Conservation (phyloP, 2,329 filamentous ascomycete genomes). For the Tolypocladium endophyticum region DNA sequence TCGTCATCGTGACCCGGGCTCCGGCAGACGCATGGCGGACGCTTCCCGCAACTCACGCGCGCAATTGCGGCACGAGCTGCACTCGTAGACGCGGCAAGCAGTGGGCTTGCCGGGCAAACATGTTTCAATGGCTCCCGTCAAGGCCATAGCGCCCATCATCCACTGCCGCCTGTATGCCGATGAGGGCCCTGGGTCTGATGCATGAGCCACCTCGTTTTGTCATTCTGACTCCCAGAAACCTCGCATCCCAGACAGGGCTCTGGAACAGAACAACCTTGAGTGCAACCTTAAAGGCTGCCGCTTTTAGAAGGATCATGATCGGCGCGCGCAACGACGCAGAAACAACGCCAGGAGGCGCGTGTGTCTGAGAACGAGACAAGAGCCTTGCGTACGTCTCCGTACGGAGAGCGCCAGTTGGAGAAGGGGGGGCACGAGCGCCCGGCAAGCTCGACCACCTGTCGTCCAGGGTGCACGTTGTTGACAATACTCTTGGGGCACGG, state of each 20-base stretch:
- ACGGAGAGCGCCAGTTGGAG: background rate
- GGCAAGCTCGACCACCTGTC: background rate
- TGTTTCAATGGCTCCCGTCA: background rate
- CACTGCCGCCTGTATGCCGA: background rate
- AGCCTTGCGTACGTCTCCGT: background rate
- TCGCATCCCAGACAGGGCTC: conserved; percentile 5
- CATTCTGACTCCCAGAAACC: background rate
- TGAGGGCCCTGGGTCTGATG: background rate
- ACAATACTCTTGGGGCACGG: background rate
- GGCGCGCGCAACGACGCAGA: background rate
- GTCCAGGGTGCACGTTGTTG: background rate
- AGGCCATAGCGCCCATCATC: background rate
- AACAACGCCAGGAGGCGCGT: background rate
- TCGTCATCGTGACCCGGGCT: background rate
- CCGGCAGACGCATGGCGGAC: background rate
- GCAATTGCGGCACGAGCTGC: background rate
- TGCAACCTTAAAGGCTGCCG: conserved; percentile 9
- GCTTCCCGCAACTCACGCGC: background rate
- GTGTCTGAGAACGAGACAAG: background rate
- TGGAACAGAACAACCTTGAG: conserved; percentile 11
- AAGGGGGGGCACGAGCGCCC: background rate
- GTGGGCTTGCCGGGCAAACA: background rate
- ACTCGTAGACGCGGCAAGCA: background rate
- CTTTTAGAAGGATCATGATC: background rate
- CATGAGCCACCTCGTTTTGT: background rate